Percentiles rank a stretch among this genome's conserved stretches.
These are phyloP conservation scores for Sugiyamaella novakii DNA, from an alignment of 1,139 yeast species.

Conservation along the genomic window DNA sequence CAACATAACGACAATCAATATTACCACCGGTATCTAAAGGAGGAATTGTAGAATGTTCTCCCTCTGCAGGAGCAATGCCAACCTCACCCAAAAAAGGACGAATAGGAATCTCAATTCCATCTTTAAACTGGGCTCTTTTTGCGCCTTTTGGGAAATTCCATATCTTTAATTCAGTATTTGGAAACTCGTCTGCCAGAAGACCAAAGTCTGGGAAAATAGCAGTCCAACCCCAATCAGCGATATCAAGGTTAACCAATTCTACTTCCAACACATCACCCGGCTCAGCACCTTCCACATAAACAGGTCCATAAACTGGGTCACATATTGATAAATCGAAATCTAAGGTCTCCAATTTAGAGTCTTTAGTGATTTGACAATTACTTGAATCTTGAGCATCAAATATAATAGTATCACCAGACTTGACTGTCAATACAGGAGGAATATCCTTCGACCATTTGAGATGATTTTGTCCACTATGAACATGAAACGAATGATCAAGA, in stretches of 20 bases:
- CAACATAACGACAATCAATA: conserved; percentile 24
- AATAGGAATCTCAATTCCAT: conserved; percentile 26
- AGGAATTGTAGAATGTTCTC: conserved; percentile 25
- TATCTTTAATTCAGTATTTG: conserved; percentile 20
- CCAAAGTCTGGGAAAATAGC: conserved; percentile 26
- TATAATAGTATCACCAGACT: conserved; percentile 22
- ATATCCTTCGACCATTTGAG: conserved; percentile 23
- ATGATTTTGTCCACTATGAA: conserved; percentile 23
- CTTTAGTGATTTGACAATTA: conserved; percentile 21
- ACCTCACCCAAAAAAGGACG: conserved; percentile 25
- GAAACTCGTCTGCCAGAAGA: conserved; percentile 24
- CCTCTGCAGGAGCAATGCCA: conserved; percentile 25
- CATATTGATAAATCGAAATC: conserved; percentile 21
- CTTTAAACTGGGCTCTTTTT: conserved; percentile 22
- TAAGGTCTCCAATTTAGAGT: conserved; percentile 20
- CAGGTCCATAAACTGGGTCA: conserved; percentile 28
- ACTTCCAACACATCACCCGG: conserved; percentile 27
- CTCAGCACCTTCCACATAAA: conserved; percentile 24
- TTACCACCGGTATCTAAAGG: conserved; percentile 27
- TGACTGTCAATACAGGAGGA: conserved; percentile 21
- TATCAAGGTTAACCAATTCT: conserved; percentile 22
- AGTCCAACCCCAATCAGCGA: conserved; percentile 28
- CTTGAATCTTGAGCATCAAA: conserved; percentile 25
- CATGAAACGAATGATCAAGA: conserved; percentile 20
- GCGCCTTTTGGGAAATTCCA: conserved; percentile 24